Percentiles rank a stretch among this genome's conserved stretches.
These are phyloP conservation scores for Lasiodiplodia citricola DNA, from an alignment of 2,329 filamentous ascomycete species.

Conservation along the genomic window DNA sequence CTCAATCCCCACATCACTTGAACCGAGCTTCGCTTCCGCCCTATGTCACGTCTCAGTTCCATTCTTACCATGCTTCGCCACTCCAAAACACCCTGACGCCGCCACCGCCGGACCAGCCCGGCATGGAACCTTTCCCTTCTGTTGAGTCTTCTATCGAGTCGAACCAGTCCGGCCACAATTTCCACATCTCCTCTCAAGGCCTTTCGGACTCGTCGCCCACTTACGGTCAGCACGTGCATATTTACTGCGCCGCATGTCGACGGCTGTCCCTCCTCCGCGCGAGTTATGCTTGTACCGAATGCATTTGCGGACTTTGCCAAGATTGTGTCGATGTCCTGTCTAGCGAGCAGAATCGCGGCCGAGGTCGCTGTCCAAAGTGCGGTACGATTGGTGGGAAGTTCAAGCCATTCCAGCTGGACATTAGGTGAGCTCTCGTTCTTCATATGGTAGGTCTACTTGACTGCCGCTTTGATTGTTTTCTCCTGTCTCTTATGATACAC, in stretches of 20 bases:
- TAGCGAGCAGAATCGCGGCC: slow-evolving; percentile 71
- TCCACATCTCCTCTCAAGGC: slow-evolving; percentile 61
- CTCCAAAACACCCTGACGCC: slow-evolving; percentile 90
- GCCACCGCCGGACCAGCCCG: slow-evolving; percentile 59
- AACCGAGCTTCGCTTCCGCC: slow-evolving; percentile 68
- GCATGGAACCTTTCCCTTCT: slow-evolving; percentile 78
- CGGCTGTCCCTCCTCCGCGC: slow-evolving; percentile 77
- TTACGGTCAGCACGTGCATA: slow-evolving; percentile 66
- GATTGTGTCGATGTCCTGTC: slow-evolving; percentile 84
- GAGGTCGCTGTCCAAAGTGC: slow-evolving; percentile 76
- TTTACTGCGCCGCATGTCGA: slow-evolving; percentile 90
- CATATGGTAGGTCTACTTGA: slow-evolving; percentile 7
- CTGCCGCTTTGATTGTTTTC: neutral
- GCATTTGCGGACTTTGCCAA: slow-evolving; percentile 89
- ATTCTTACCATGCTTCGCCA: slow-evolving; percentile 84
- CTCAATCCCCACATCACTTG: slow-evolving; percentile 57
- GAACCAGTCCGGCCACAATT: slow-evolving; percentile 73
- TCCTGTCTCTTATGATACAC: slow-evolving; percentile 6
- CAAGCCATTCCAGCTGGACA: slow-evolving; percentile 84
- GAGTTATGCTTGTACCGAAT: slow-evolving; percentile 94
- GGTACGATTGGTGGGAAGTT: slow-evolving; percentile 79
- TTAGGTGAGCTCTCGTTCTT: slow-evolving; percentile 60
- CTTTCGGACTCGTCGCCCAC: slow-evolving; percentile 66
- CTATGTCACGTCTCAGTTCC: slow-evolving; percentile 56
- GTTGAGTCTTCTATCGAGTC: slow-evolving; percentile 78